Evolutionary conservation across 306 rosid species (phyloP), one percentile per base, ranked within the genome.

Genomic region (Casuarina glauca): DNA sequence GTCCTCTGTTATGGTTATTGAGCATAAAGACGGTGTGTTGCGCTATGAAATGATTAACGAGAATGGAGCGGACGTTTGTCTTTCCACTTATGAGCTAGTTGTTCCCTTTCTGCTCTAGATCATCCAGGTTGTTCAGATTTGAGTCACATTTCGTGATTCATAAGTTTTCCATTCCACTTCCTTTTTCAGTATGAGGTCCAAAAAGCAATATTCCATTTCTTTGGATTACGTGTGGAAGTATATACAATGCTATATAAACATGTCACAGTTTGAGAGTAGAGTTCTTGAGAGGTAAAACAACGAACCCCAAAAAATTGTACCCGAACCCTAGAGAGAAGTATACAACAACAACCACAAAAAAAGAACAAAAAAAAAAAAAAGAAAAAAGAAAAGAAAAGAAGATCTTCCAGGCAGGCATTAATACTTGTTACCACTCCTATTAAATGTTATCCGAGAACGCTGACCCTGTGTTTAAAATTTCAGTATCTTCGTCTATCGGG

Each of bases 401-500:
- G 12, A 48, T 13, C 20, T 46, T 78, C 68, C 75, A 42, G 78
- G 68, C 61, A 49, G 38, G 53, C 76, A 80, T 13, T 6, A 9
- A 61, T 73, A 72, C 78, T 82, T 68, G 62, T 73, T 51, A 35
- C 86, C 76, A 79, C 81, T 63, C 69, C 58, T 74, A 55, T 84
- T 86, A 88, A 72, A 90, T 93, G 76, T 79, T 85, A 10, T 82
- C 82, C 2, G 86, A 71, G 9, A 76, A 74, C 41, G 9, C 48
- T 3, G 90, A 77, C 58, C 75, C 74, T 52, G 79, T 76, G 67
- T 83, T 84, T 8, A 85, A 84, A 88, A 85, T 79, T 73, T 52
- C 82, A 44, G 83, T 81, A 63, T 88, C 98, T 60, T 94, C 95
- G 57, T 90, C 93, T 85, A 80, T 41, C 0, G 95, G 72, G 72